A percentile compares a stretch with the other conserved stretches of the same genome.
These are phyloP conservation scores for Postia placenta DNA, from an alignment of 768 basidiomycete genomes.

Conservation along the genomic window DNA sequence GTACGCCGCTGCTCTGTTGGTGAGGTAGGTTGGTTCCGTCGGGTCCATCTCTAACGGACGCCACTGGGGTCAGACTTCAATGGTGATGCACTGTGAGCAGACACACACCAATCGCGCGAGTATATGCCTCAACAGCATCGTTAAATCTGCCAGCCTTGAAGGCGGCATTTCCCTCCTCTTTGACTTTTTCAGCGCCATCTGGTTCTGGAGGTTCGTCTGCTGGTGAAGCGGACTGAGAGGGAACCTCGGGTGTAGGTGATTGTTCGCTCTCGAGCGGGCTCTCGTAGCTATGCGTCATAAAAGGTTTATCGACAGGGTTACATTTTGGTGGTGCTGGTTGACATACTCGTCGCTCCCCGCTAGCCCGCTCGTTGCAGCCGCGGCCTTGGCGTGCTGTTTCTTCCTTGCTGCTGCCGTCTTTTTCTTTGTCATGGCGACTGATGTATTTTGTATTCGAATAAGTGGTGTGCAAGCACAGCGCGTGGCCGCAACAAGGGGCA, in stretches of 20 bases:
- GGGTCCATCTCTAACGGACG: constrained; percentile 20
- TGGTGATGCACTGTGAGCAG: neutral
- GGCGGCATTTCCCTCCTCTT: constrained; percentile 70
- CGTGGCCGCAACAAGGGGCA: too few relatives aligned
- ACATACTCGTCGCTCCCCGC: constrained; percentile 1
- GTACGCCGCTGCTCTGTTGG: constrained; percentile 82
- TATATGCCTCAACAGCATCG: constrained; percentile 70
- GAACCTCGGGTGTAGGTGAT: neutral
- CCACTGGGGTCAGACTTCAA: constrained; percentile 6
- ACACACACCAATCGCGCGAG: constrained; percentile 63
- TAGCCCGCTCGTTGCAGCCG: constrained; percentile 3
- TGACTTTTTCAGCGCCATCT: constrained; percentile 48
- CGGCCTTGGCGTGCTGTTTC: constrained; percentile 12
- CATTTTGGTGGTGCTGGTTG: constrained; percentile 5
- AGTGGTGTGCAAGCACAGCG: too few relatives aligned
- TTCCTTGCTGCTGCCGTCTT: constrained; percentile 11
- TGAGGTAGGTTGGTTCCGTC: constrained; percentile 67
- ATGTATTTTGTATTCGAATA: too few relatives aligned
- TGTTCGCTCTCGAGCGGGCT: constrained; percentile 3
- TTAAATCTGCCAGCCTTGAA: constrained; percentile 63
- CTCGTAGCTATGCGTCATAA: constrained; percentile 10
- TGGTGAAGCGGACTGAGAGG: neutral
- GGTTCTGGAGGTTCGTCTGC: neutral
- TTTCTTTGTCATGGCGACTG: too few relatives aligned
- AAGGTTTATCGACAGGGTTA: constrained; percentile 5